These are phyloP conservation scores for Fomitopsis pinicola DNA, from an alignment of 1,284 basidiomycete species.

Conservation along the genomic window DNA sequence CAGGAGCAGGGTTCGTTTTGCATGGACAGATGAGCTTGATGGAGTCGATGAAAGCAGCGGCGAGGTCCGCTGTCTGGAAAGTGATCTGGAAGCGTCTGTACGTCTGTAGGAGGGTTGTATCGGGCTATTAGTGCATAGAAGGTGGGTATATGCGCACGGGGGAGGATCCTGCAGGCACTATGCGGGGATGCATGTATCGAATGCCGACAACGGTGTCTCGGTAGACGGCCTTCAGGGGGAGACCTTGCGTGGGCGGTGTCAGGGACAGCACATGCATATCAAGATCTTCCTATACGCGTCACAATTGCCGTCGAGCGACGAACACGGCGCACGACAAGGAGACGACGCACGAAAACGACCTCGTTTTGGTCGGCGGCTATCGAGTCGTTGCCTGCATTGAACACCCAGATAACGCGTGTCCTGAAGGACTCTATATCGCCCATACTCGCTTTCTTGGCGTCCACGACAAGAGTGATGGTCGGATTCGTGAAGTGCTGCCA, in stretches of 20 bases:
- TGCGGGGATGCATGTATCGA: slow-evolving; percentile 57
- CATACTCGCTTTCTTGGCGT: slow-evolving; percentile 45
- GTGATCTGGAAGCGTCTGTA: slow-evolving; percentile 74
- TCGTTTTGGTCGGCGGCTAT: slow-evolving; percentile 43
- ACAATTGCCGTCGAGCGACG: background rate
- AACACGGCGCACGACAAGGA: background rate
- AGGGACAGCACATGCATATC: slow-evolving; percentile 56
- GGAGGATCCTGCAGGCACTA: slow-evolving; percentile 28
- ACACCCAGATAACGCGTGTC: slow-evolving; percentile 59
- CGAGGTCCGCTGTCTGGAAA: slow-evolving; percentile 45
- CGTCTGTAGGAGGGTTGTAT: slow-evolving; percentile 31
- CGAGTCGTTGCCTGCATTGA: slow-evolving; percentile 36
- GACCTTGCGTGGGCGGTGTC: slow-evolving; percentile 34
- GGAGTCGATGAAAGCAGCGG: slow-evolving; percentile 52
- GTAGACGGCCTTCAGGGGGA: slow-evolving; percentile 74
- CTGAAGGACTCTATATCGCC: slow-evolving; percentile 56
- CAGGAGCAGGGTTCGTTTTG: slow-evolving; percentile 30
- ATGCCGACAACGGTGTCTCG: slow-evolving; percentile 68
- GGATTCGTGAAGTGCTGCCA: slow-evolving; percentile 80
- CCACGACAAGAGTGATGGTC: slow-evolving; percentile 55
- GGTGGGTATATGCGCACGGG: slow-evolving; percentile 32
- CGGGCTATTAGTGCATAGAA: background rate
- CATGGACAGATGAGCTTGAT: slow-evolving; percentile 70
- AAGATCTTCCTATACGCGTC: slow-evolving; percentile 55
- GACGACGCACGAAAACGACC: slow-evolving; percentile 55